Conservation (phyloP, 768 basidiomycete species). For the Crassisporium funariophilum region DNA sequence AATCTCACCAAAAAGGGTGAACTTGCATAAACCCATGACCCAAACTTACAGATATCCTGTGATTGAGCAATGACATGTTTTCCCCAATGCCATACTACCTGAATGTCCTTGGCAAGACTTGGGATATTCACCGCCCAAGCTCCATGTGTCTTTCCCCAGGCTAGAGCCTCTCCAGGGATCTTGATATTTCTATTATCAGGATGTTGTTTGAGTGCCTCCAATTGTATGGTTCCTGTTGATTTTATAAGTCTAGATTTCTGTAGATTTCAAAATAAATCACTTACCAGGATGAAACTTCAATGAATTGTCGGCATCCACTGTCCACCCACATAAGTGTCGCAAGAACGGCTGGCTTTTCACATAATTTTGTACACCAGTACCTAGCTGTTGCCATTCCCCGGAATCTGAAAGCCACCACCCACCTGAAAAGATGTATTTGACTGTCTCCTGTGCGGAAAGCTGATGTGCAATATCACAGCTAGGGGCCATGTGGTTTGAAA, state of each 20-base stretch:
- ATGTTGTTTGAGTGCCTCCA: neutral
- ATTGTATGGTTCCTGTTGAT: neutral
- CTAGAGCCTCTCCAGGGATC: neutral
- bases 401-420: neutral
- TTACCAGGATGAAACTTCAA: neutral
- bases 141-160: neutral
- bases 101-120: neutral
- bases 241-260: neutral
- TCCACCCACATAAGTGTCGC: neutral
- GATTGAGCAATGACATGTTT: neutral
- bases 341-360: neutral
- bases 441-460: neutral
- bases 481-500: slow-evolving; percentile 39
- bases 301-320: neutral
- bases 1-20: neutral
- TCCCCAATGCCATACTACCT: neutral
- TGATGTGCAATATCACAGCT: slow-evolving; percentile 36
- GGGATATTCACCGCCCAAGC: neutral
- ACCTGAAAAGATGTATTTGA: neutral
- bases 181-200: neutral
- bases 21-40: neutral
- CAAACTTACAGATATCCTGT: neutral
- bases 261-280: neutral
- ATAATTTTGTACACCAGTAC: neutral
- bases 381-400: neutral